Base-by-base conservation (phyloP, 768 basidiomycete species). In the Termitomyces sp. region DNA sequence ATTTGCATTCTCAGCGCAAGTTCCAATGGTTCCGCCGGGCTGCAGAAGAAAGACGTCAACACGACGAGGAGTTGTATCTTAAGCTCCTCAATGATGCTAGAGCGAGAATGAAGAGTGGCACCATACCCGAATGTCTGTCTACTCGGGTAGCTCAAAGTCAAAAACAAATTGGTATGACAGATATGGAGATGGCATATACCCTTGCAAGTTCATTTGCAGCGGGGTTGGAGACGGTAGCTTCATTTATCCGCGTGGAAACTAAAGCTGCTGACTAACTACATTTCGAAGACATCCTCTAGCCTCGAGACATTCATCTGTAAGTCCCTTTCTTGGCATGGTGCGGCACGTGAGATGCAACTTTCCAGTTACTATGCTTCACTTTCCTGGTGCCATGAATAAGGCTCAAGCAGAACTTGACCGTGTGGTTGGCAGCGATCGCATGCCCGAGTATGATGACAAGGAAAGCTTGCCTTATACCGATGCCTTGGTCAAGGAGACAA, bases 161-260 rank as follows among this genome's bases (percentile, higher is more conserved):
- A 49, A 62, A 70, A 44, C 68, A 76, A 59, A 72, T 69, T 33
- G 77, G 73, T 1, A 70, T 79, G 72, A 62, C 63, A 4, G 77
- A 77, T 34, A 54, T 79, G 13, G 76, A 80, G 44, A 62, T 81
- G 9, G 78, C 77, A 13, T 80, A 80, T 62, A 68, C 75, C 2
- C 69, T 77, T 22, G 76, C 73, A 7, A 72, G 74, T 51, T 76
- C 79, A 0, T 80, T 80, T 58, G 77, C 75, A 2, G 79, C 79
- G 26, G 79, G 78, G 0, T 77, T 76, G 18, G 78, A 79, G 51
- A 59, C 53, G 28, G 52, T 59, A 20, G 1, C 31, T 56, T 24
- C 22, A 10, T 29, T 31, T 10, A 0, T 28, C 13, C 20, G 1
- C 33, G 24, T 37, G 33, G 46, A 4, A 49, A 24, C 7, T 15